These are phyloP conservation scores for Guadua angustifolia DNA, from an alignment of 176 grass and related monocot genomes.

Conservation along the genomic window DNA sequence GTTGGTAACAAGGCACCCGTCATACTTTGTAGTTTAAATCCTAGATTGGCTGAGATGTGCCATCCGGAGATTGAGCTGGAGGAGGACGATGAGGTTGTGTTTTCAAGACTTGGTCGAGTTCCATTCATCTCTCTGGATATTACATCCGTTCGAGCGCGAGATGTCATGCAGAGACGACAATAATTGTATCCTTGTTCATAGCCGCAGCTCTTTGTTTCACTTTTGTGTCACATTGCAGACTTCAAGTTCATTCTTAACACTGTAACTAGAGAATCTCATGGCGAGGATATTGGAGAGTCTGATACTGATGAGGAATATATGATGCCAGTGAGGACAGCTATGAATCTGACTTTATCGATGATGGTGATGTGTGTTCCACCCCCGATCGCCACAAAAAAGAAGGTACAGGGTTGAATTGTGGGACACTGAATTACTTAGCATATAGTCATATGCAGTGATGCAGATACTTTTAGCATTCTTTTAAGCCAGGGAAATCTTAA, in stretches of 20 bases:
- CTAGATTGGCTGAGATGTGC: conserved; percentile 61
- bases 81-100: conserved; percentile 78
- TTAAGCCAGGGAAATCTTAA: background rate
- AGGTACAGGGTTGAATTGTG: conserved; percentile 43
- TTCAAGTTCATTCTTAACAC: conserved; percentile 35
- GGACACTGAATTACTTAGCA: conserved; percentile 8
- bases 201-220: conserved; percentile 15
- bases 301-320: conserved; percentile 67
- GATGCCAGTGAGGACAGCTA: conserved; percentile 70
- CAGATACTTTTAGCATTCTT: background rate
- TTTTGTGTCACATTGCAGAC: background rate
- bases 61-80: conserved; percentile 88
- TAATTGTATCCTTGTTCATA: conserved; percentile 69
- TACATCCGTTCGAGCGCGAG: conserved; percentile 45
- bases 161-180: conserved; percentile 34
- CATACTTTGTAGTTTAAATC: conserved; percentile 74
- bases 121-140: conserved; percentile 75
- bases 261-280: conserved; percentile 75
- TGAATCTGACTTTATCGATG: conserved; percentile 97
- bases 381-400: conserved; percentile 38
- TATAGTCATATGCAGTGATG: background rate
- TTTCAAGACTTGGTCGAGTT: conserved; percentile 78
- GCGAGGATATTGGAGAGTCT: conserved; percentile 85
- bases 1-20: conserved; percentile 75
- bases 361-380: conserved; percentile 50